These are phyloP conservation scores for Bombardia bombarda DNA, from an alignment of 495 filamentous ascomycete species.

Conservation along the genomic window DNA sequence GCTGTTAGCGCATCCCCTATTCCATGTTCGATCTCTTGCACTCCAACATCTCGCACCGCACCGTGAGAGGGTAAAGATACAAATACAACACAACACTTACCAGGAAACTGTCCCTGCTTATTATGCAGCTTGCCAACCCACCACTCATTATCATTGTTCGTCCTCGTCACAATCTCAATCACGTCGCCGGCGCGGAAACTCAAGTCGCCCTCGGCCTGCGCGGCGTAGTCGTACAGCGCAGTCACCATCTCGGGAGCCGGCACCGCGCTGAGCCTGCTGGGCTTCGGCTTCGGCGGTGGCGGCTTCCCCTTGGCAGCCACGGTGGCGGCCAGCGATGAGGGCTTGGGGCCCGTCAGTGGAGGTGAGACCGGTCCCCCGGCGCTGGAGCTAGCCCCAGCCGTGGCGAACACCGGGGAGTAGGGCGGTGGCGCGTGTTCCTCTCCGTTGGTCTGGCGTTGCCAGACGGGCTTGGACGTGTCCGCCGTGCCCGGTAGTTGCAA, in stretches of 20 bases:
- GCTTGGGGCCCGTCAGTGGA: slow-evolving; percentile 9
- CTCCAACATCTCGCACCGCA: too few relatives aligned
- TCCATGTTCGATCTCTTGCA: slow-evolving; percentile 3
- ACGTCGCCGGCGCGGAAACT: slow-evolving; percentile 85
- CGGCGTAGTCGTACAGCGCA: slow-evolving; percentile 91
- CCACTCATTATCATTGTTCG: slow-evolving; percentile 90
- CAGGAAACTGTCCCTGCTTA: slow-evolving; percentile 86
- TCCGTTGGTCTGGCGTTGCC: slow-evolving; percentile 17
- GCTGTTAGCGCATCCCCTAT: slow-evolving; percentile 7
- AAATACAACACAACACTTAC: slow-evolving; percentile 43
- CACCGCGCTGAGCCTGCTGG: slow-evolving; percentile 42
- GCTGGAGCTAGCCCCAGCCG: too few relatives aligned
- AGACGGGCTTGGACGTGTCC: slow-evolving; percentile 5
- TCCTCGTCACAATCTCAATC: slow-evolving; percentile 79
- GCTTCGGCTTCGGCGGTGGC: slow-evolving; percentile 56
- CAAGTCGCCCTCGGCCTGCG: slow-evolving; percentile 89
- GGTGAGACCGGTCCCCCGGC: too few relatives aligned
- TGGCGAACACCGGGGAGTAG: slow-evolving; percentile 36
- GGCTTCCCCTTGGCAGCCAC: slow-evolving; percentile 77
- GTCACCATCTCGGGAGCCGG: slow-evolving; percentile 79
- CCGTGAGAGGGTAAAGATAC: too few relatives aligned
- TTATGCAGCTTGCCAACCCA: slow-evolving; percentile 78
- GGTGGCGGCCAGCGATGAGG: slow-evolving; percentile 45
- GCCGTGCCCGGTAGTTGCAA: slow-evolving; percentile 2
- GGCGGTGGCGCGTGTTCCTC: slow-evolving; percentile 43